Conservation (phyloP, 768 basidiomycete genomes). For the Daedalea quercina region DNA sequence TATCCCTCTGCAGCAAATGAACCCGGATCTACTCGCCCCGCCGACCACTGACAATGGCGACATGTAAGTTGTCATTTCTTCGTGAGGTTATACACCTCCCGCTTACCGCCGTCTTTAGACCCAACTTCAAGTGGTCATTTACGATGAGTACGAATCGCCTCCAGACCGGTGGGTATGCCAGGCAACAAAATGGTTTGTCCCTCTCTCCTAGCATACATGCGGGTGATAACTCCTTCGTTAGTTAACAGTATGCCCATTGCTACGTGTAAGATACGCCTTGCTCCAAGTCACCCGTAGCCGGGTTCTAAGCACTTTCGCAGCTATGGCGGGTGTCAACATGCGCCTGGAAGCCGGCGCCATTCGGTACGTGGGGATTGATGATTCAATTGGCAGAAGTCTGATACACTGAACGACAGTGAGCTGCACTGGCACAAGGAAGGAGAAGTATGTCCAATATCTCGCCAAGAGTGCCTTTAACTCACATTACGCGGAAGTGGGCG, state of each 20-base stretch:
- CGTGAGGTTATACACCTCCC: neutral
- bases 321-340: slow-evolving; percentile 29
- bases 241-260: slow-evolving; percentile 36
- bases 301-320: slow-evolving; percentile 4
- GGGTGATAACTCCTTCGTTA: slow-evolving; percentile 10
- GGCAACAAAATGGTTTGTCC: slow-evolving; percentile 47
- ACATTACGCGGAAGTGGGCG: slow-evolving; percentile 19
- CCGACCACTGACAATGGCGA: slow-evolving; percentile 56
- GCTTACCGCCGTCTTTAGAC: neutral
- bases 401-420: slow-evolving; percentile 13
- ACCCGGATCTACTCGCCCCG: slow-evolving; percentile 50
- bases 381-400: neutral
- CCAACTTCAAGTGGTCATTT: slow-evolving; percentile 61
- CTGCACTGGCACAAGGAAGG: slow-evolving; percentile 30
- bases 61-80: slow-evolving; percentile 27
- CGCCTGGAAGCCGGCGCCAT: slow-evolving; percentile 29
- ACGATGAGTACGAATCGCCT: slow-evolving; percentile 54
- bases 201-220: neutral
- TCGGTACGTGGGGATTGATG: slow-evolving; percentile 13
- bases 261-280: slow-evolving; percentile 16
- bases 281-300: neutral
- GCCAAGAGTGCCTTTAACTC: neutral
- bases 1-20: slow-evolving; percentile 45
- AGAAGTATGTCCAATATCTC: slow-evolving; percentile 12
- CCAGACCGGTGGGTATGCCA: slow-evolving; percentile 57